These are phyloP conservation scores for Sechiopsis laciniata DNA, from an alignment of 306 rosid genomes.

Conservation along the genomic window DNA sequence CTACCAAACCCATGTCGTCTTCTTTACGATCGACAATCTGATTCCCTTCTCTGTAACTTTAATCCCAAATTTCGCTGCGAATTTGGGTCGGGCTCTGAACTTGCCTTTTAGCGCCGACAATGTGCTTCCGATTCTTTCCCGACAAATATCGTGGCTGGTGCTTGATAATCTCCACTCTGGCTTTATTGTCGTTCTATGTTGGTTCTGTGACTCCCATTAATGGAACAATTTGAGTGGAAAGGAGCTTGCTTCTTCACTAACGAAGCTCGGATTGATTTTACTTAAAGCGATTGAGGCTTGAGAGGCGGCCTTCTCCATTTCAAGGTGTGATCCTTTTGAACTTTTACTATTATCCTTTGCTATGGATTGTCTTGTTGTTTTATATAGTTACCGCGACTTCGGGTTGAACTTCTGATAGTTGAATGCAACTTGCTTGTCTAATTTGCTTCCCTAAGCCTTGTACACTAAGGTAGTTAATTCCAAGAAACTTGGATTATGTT, in stretches of 20 bases:
- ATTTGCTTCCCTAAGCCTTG: background rate
- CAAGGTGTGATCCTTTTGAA: conserved; percentile 40
- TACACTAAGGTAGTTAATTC: background rate
- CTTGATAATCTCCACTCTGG: conserved; percentile 80
- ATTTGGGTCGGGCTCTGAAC: conserved; percentile 40
- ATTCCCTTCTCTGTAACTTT: conserved; percentile 31
- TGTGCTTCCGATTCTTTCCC: conserved; percentile 81
- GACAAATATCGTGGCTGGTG: conserved; percentile 79
- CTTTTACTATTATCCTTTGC: no score
- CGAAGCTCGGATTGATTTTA: conserved; percentile 58
- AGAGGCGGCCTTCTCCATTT: conserved; percentile 84
- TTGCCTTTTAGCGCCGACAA: conserved; percentile 68
- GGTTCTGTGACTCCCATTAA: conserved; percentile 71
- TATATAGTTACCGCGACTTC: background rate
- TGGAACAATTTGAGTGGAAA: conserved; percentile 53
- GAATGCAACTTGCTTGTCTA: background rate
- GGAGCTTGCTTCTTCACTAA: conserved; percentile 83
- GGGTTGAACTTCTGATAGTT: background rate
- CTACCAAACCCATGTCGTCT: conserved; percentile 30
- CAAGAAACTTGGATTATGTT: conserved; percentile 31
- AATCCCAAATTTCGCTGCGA: conserved; percentile 24
- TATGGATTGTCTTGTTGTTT: background rate
- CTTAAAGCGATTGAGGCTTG: conserved; percentile 38
- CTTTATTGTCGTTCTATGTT: conserved; percentile 74
- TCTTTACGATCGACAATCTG: conserved; percentile 16